These are phyloP conservation scores for Fusarium pininemorale DNA, from an alignment of 2,329 filamentous ascomycete species.

Conservation along the genomic window DNA sequence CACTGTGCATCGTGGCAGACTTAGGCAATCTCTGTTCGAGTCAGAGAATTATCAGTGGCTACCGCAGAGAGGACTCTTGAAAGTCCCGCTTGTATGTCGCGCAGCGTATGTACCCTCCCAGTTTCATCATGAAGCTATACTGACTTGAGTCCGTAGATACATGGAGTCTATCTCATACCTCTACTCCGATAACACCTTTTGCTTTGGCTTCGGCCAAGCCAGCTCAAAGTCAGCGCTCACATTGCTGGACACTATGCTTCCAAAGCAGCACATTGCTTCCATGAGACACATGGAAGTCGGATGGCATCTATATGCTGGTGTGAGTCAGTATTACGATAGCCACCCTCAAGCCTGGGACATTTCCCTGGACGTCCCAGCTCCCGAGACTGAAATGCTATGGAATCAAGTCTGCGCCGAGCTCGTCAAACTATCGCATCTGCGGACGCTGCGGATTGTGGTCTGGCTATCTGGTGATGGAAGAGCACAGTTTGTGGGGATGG, in stretches of 20 bases:
- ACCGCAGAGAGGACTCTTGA: neutral
- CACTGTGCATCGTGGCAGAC: neutral
- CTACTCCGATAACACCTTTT: neutral
- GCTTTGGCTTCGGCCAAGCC: neutral
- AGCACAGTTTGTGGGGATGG: neutral
- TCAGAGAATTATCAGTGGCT: neutral
- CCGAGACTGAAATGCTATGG: neutral
- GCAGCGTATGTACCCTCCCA: neutral
- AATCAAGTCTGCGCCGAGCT: neutral
- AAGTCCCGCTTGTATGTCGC: neutral
- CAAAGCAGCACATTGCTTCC: neutral
- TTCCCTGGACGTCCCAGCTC: neutral
- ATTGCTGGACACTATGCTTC: neutral
- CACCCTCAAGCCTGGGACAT: neutral
- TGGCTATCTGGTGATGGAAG: neutral
- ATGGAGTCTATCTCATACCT: neutral
- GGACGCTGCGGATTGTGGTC: neutral
- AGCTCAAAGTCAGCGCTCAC: neutral
- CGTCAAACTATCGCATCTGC: neutral
- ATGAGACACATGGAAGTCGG: neutral
- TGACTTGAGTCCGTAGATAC: neutral
- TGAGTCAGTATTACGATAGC: neutral
- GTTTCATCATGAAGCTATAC: too few species aligned
- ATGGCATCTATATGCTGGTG: neutral
- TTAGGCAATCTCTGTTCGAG: neutral